A percentile compares a stretch with the other conserved stretches of the same genome.
Evolutionary conservation across 805 yeast genomes (phyloP).

Genomic region (Myxozyma sirexii): DNA sequence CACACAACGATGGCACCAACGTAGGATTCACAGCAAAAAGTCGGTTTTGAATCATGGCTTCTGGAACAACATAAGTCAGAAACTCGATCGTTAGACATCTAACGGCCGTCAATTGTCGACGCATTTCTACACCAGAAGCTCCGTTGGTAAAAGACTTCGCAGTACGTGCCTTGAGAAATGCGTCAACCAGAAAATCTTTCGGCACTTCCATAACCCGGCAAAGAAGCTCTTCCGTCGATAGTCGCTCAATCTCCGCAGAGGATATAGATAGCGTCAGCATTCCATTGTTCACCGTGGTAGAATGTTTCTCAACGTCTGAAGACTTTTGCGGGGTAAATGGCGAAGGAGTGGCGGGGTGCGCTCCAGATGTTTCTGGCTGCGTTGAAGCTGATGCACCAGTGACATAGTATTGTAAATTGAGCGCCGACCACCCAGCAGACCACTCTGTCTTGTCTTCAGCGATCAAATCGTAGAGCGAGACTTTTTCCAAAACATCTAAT

Average conservation of each 20-base stretch:
- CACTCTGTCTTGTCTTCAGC: constrained; percentile 32
- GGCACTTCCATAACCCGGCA: constrained; percentile 48
- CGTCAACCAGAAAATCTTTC: constrained; percentile 62
- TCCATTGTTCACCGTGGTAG: constrained; percentile 42
- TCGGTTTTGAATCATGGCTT: constrained; percentile 62
- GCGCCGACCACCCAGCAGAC: constrained; percentile 35
- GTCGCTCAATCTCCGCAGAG: constrained; percentile 59
- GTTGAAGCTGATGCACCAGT: neutral
- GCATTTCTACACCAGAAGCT: constrained; percentile 54
- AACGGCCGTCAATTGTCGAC: constrained; percentile 61
- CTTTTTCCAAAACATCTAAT: constrained; percentile 37
- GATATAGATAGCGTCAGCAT: constrained; percentile 54
- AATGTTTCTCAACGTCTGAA: constrained; percentile 2
- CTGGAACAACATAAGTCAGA: constrained; percentile 57
- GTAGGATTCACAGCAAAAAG: constrained; percentile 75
- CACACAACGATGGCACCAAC: constrained; percentile 67
- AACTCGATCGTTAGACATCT: constrained; percentile 72
- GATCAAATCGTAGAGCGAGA: constrained; percentile 37
- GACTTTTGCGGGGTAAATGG: constrained; percentile 11
- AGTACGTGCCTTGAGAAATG: constrained; percentile 59
- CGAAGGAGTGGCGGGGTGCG: constrained; percentile 15
- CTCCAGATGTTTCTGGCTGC: constrained; percentile 13
- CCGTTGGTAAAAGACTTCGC: constrained; percentile 75
- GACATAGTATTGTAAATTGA: constrained; percentile 39
- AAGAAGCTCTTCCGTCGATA: constrained; percentile 40